phyloP scores from a whole-genome alignment of 371 early-diverging fungal species.

The Circinella umbellata region DNA sequence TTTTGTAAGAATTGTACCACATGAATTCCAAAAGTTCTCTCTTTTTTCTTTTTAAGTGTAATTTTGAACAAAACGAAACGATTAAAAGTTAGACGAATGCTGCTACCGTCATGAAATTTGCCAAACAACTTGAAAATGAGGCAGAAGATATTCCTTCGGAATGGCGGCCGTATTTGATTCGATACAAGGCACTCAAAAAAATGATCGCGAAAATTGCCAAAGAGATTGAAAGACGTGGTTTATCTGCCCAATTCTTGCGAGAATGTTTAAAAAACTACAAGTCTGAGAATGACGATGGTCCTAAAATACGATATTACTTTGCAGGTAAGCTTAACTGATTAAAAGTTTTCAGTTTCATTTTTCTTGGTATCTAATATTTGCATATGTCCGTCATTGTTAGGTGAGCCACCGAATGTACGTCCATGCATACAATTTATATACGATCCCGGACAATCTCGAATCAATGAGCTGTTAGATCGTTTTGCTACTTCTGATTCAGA shows the following conservation, averaged over 20 bases:
- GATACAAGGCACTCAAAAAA: constrained; percentile 71
- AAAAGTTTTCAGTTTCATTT: not conserved
- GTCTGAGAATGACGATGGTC: constrained; percentile 23
- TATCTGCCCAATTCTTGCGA: constrained; percentile 56
- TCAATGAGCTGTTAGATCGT: constrained; percentile 26
- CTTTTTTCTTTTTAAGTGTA: not conserved
- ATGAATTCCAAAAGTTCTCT: not conserved
- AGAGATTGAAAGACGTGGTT: constrained; percentile 67
- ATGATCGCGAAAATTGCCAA: constrained; percentile 66
- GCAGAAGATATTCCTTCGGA: constrained; percentile 72
- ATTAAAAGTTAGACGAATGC: not conserved
- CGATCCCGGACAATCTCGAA: constrained; percentile 26
- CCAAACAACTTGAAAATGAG: constrained; percentile 69
- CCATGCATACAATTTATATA: constrained; percentile 52
- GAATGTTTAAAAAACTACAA: constrained; percentile 44
- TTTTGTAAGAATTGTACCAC: too few relatives aligned
- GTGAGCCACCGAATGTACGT: constrained; percentile 47
- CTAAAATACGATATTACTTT: constrained; percentile 57
- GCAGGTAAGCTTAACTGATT: constrained; percentile 37
- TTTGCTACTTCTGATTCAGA: constrained; percentile 5
- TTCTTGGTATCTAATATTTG: not conserved
- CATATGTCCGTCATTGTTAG: constrained; percentile 11
- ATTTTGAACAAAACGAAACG: not conserved
- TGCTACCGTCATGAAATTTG: constrained; percentile 72
- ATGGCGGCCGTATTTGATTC: constrained; percentile 71